Conservation (phyloP, 495 filamentous ascomycete genomes). For the Talaromyces borbonicus region DNA sequence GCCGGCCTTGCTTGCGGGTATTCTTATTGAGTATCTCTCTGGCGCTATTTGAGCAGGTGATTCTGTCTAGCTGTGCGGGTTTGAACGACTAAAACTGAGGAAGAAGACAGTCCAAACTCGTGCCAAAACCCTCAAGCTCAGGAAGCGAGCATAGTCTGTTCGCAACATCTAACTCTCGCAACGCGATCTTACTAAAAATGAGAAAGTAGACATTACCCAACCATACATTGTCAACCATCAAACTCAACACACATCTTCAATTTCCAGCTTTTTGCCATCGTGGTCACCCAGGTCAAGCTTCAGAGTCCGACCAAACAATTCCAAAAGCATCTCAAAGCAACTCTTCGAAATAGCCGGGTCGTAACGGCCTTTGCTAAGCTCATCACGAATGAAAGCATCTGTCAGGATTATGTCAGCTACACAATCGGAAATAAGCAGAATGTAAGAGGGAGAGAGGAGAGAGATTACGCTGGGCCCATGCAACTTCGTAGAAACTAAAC, state of each 20-base stretch:
- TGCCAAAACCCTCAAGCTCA: too few species aligned
- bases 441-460: neutral
- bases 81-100: too few species aligned
- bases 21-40: too few species aligned
- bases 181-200: too few species aligned
- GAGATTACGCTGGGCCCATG: constrained; percentile 75
- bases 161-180: too few species aligned
- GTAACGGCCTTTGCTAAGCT: constrained; percentile 86
- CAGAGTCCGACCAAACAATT: constrained; percentile 72
- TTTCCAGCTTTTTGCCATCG: constrained; percentile 35
- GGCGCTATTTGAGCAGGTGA: too few species aligned
- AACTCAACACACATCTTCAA: constrained; percentile 54
- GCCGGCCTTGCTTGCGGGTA: too few species aligned
- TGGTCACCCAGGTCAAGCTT: constrained; percentile 64
- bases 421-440: neutral
- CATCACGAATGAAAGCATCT: constrained; percentile 93
- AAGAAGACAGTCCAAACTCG: too few species aligned
- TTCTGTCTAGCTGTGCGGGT: too few species aligned
- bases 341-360: constrained; percentile 77
- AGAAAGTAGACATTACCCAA: too few species aligned
- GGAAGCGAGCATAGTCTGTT: too few species aligned
- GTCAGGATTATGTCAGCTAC: constrained; percentile 1
- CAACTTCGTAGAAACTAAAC: constrained; percentile 81
- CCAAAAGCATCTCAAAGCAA: constrained; percentile 87
- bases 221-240: too few species aligned